Base-by-base conservation (phyloP, 2,329 filamentous ascomycete species). In the Phyllosticta paracitricarpa region DNA sequence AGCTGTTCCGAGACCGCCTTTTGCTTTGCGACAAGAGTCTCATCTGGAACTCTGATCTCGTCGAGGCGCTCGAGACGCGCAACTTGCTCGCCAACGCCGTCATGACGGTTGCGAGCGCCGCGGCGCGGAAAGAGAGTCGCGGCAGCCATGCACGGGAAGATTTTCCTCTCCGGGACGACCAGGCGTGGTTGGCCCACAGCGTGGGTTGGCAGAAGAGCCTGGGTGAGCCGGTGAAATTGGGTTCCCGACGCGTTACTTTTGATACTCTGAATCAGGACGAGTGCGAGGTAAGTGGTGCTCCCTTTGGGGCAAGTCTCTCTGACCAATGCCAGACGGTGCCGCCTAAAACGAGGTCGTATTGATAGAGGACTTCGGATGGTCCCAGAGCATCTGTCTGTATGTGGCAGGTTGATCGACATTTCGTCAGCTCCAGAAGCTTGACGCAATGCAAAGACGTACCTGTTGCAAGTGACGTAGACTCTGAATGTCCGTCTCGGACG, bases 31-130 rank as follows among this genome's bases (percentile, higher is more conserved):
- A 81, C 62, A 71, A 72, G 58, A 75, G 70, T 19, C 66, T 81
- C 63, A 77, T 81, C n/a, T 80, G 78, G 78, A 81, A 81, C 63
- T 73, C 69, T 1, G 78, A 81, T 62, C 66, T 81, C 2, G 69
- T 80, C 1, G 78, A 80, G 66, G 78, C 78, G 9, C 68, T 80
- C 1, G 78, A 80, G 65, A 65, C 77, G 64, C 66, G 77, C 28
- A 81, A 80, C 67, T 60, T 80, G 3, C 65, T 80, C 10, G 78
- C 77, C 1, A 78, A 77, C 64, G 78, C 78, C 1, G 68, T 69
- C 26, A 78, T 80, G 67, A 80, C 77, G 26, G 77, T 76, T n/a
- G 74, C 73, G 61, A 71, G 72, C 17, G 78, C 77, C 24, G 63
- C 75, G 64, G 71, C 71, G 59, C 68, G 78, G 58, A 75, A 72